Percentiles rank a stretch among this genome's conserved stretches.
Evolutionary conservation across 2,329 filamentous ascomycete species (phyloP).

Genomic region (Fusarium cicatricum): DNA sequence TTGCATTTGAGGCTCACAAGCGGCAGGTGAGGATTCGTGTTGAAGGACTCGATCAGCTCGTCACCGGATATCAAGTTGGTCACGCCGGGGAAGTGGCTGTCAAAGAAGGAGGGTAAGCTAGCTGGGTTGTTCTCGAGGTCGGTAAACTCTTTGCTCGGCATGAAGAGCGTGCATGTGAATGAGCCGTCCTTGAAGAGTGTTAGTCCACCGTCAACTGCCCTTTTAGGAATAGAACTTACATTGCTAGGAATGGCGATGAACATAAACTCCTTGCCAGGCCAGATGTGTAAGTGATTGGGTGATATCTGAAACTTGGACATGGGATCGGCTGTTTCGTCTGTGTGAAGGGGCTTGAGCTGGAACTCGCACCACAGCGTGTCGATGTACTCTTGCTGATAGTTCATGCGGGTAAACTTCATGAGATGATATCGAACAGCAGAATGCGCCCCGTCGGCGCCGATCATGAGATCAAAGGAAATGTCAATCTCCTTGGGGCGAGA

Average conservation of each 20-base stretch:
- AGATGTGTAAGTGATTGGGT: slow-evolving; percentile 95
- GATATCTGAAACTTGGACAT: slow-evolving; percentile 76
- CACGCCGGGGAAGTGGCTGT: slow-evolving; percentile 86
- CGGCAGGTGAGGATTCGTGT: slow-evolving; percentile 85
- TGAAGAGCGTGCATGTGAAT: slow-evolving; percentile 95
- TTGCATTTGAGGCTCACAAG: slow-evolving; percentile 93
- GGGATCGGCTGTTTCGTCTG: slow-evolving; percentile 40
- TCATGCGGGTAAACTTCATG: slow-evolving; percentile 93
- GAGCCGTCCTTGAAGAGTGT: slow-evolving; percentile 72
- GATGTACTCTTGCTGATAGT: slow-evolving; percentile 94
- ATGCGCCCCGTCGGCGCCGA: slow-evolving; percentile 95
- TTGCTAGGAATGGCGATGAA: slow-evolving; percentile 93
- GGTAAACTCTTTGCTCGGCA: slow-evolving; percentile 75
- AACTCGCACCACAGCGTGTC: slow-evolving; percentile 99
- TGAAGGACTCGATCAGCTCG: slow-evolving; percentile 78
- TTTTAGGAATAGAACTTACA: slow-evolving; percentile 48
- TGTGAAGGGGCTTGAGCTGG: slow-evolving; percentile 68
- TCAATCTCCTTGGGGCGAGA: slow-evolving; percentile 75
- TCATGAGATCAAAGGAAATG: slow-evolving; percentile 88
- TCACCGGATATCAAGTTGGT: slow-evolving; percentile 72
- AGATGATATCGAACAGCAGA: slow-evolving; percentile 90
- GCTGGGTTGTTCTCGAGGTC: slow-evolving; percentile 70
- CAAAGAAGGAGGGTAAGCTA: slow-evolving; percentile 76
- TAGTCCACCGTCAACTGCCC: background rate
- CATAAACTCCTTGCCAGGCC: slow-evolving; percentile 95